phyloP scores from a whole-genome alignment of 108 stramenopile species.

The Skeletonema marinoi region DNA sequence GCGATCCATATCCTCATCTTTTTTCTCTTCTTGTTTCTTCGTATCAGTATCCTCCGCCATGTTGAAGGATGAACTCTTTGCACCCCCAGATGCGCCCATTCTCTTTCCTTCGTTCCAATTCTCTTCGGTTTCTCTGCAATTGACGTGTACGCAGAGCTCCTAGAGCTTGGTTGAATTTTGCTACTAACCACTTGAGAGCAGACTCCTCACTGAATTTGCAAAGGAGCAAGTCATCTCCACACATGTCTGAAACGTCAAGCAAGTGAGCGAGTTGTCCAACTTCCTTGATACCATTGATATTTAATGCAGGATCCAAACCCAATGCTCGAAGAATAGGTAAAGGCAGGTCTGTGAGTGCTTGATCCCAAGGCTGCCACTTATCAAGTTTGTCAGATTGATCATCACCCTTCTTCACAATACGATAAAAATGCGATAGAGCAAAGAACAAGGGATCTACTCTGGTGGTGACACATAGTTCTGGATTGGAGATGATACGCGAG shows the following conservation, averaged over 20 bases:
- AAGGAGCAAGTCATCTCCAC: conserved; percentile 56
- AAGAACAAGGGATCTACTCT: conserved; percentile 74
- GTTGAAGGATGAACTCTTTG: conserved; percentile 41
- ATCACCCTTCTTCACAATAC: neutral
- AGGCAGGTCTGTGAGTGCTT: conserved; percentile 48
- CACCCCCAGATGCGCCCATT: conserved; percentile 1
- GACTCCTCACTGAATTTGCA: conserved; percentile 56
- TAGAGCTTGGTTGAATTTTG: conserved; percentile 51
- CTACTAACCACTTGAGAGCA: conserved; percentile 55
- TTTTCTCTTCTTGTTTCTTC: conserved; percentile 8
- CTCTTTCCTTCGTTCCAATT: conserved; percentile 2
- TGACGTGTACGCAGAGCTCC: conserved; percentile 32
- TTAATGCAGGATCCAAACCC: conserved; percentile 5
- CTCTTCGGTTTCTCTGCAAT: conserved; percentile 10
- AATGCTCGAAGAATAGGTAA: conserved; percentile 35
- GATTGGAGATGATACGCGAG: conserved; percentile 60
- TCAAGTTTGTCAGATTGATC: neutral
- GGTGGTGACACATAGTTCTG: conserved; percentile 52
- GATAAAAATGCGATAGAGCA: conserved; percentile 35
- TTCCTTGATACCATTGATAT: conserved; percentile 14
- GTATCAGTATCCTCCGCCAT: conserved; percentile 18
- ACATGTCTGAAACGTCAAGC: conserved; percentile 48
- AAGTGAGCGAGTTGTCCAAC: conserved; percentile 59
- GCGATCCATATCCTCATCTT: neutral
- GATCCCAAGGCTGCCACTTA: conserved; percentile 73